Evolutionary conservation across 2,329 filamentous ascomycete species (phyloP).

Genomic region (Trichoderma gracile): DNA sequence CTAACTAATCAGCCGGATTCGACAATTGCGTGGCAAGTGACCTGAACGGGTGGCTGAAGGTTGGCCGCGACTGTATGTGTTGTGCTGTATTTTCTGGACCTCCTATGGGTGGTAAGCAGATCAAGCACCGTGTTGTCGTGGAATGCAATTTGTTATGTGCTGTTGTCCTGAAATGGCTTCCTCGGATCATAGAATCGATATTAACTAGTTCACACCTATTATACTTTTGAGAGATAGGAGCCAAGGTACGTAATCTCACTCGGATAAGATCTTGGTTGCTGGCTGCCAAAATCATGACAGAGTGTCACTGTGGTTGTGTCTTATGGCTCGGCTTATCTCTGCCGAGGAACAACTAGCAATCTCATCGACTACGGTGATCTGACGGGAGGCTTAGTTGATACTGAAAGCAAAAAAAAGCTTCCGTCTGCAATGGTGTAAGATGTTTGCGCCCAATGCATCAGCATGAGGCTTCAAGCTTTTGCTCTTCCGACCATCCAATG

Average conservation of each 20-base stretch:
- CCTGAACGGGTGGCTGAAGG: neutral
- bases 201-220: neutral
- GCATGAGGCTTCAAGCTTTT: neutral
- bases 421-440: neutral
- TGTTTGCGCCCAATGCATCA: neutral
- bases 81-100: neutral
- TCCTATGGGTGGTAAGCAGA: neutral
- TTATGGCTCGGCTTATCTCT: neutral
- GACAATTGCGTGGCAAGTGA: neutral
- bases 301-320: neutral
- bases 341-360: neutral
- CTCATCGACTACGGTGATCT: neutral
- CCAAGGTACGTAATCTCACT: neutral
- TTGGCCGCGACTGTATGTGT: neutral
- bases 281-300: neutral
- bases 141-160: neutral
- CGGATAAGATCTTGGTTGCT: neutral
- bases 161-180: too few species aligned
- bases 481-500: neutral
- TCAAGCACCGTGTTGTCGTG: neutral
- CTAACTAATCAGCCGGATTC: neutral
- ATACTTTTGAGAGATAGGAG: neutral
- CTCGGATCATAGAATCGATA: neutral
- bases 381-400: neutral
- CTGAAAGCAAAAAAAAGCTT: neutral